phyloP scores from a whole-genome alignment of 2,329 filamentous ascomycete genomes.

The Aspergillus ochraceus region DNA sequence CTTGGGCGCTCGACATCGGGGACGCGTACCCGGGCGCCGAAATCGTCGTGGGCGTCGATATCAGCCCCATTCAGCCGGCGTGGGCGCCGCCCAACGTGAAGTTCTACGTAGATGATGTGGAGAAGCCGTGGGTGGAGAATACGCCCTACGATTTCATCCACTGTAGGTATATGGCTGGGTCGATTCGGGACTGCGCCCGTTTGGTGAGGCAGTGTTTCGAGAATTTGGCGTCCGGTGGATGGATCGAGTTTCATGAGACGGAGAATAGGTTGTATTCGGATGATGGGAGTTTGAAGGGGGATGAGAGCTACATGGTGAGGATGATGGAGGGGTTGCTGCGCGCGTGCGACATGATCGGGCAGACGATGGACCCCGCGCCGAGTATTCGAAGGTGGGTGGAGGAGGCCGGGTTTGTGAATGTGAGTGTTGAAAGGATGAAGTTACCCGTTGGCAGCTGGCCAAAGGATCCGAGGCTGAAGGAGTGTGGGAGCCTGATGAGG shows the following conservation, averaged over 20 bases:
- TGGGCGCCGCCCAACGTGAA: slow-evolving; percentile 40
- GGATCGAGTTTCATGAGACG: slow-evolving; percentile 18
- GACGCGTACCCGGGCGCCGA: slow-evolving; percentile 37
- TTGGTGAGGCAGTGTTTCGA: slow-evolving; percentile 15
- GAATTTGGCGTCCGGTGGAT: slow-evolving; percentile 15
- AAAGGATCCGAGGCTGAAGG: slow-evolving; percentile 14
- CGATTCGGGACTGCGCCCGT: slow-evolving; percentile 31
- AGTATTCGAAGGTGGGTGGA: slow-evolving; percentile 12
- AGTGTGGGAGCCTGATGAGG: slow-evolving; percentile 15
- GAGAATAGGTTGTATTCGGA: slow-evolving; percentile 14
- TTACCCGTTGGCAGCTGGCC: slow-evolving; percentile 18
- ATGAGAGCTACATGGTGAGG: slow-evolving; percentile 9
- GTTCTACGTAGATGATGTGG: slow-evolving; percentile 37
- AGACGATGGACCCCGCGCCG: slow-evolving; percentile 19
- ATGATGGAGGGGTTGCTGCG: slow-evolving; percentile 19
- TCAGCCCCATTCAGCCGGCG: slow-evolving; percentile 42
- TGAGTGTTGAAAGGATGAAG: slow-evolving; percentile 7
- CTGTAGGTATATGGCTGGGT: slow-evolving; percentile 32
- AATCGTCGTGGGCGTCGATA: slow-evolving; percentile 48
- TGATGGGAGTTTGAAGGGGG: slow-evolving; percentile 10
- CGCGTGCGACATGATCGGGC: slow-evolving; percentile 12
- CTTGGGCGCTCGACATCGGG: slow-evolving; percentile 38
- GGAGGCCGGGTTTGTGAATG: slow-evolving; percentile 13
- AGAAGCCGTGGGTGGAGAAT: slow-evolving; percentile 28
- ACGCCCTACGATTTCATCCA: slow-evolving; percentile 36